These are phyloP conservation scores for Babesia caballi DNA, from an alignment of 169 alveolate genomes.

Conservation along the genomic window DNA sequence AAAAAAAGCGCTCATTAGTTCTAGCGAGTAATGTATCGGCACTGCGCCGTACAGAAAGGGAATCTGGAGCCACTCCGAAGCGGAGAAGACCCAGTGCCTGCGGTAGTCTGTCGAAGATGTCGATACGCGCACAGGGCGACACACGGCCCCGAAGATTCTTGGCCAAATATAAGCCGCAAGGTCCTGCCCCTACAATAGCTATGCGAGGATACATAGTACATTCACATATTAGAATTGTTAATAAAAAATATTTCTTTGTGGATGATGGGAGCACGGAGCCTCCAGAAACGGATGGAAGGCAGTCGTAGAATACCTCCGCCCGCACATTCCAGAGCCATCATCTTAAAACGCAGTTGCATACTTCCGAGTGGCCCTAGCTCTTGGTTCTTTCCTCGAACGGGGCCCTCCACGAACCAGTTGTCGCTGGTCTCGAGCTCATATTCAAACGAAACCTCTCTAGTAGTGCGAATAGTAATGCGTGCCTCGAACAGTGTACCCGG, in stretches of 20 bases:
- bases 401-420: conserved; percentile 41
- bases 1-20: conserved; percentile 50
- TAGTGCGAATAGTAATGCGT: neutral
- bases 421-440: conserved; percentile 18
- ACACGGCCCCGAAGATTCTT: conserved; percentile 65
- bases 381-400: conserved; percentile 4
- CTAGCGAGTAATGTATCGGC: conserved; percentile 66
- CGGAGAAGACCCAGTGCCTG: conserved; percentile 82
- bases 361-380: neutral
- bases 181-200: conserved; percentile 85
- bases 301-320: neutral
- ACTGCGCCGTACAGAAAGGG: conserved; percentile 68
- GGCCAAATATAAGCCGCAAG: conserved; percentile 84
- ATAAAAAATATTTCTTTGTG: conserved; percentile 21
- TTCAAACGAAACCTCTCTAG: neutral
- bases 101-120: conserved; percentile 79
- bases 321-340: neutral
- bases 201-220: conserved; percentile 53
- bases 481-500: conserved; percentile 5
- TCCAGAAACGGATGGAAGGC: conserved; percentile 13
- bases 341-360: neutral
- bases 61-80: conserved; percentile 88
- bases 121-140: conserved; percentile 68
- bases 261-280: neutral
- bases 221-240: neutral